Evolutionary conservation across 1,284 basidiomycete genomes (phyloP).

Genomic region (Puccinia coronata): DNA sequence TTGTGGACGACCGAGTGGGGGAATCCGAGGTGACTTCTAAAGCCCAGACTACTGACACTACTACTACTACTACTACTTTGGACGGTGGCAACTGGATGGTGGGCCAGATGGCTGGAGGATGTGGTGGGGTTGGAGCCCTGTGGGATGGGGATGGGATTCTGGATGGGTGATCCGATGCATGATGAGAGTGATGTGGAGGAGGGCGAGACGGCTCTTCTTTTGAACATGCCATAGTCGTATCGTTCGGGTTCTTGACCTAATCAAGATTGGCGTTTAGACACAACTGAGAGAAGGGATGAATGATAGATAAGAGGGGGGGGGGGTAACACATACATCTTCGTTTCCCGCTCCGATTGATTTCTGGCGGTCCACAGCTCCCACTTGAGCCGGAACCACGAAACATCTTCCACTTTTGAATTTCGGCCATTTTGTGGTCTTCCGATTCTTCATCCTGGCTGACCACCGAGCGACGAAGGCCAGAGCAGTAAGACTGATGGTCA

Average conservation of each 20-base stretch:
- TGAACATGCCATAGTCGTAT: slow-evolving; percentile 21
- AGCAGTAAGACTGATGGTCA: slow-evolving; percentile 24
- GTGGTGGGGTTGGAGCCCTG: neutral
- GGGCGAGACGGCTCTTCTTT: slow-evolving; percentile 34
- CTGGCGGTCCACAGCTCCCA: neutral
- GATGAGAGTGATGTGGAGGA: slow-evolving; percentile 31
- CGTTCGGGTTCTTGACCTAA: slow-evolving; percentile 35
- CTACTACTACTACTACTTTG: slow-evolving; percentile 5
- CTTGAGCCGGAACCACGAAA: slow-evolving; percentile 32
- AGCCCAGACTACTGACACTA: neutral
- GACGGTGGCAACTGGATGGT: neutral
- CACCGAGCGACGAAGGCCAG: slow-evolving; percentile 6
- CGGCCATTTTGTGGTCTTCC: slow-evolving; percentile 21
- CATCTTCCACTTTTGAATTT: slow-evolving; percentile 44
- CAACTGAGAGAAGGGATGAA: neutral
- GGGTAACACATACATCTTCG: slow-evolving; percentile 15
- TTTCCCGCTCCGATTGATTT: slow-evolving; percentile 6
- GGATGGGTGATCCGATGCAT: slow-evolving; percentile 38
- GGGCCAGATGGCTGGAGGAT: neutral
- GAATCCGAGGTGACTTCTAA: neutral
- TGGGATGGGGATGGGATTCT: neutral
- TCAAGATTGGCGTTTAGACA: neutral
- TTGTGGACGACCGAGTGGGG: neutral
- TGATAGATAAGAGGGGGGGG: neutral
- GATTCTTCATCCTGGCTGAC: slow-evolving; percentile 5